Evolutionary conservation across 2,329 filamentous ascomycete species (phyloP).

Genomic region (Epichloe typhina): DNA sequence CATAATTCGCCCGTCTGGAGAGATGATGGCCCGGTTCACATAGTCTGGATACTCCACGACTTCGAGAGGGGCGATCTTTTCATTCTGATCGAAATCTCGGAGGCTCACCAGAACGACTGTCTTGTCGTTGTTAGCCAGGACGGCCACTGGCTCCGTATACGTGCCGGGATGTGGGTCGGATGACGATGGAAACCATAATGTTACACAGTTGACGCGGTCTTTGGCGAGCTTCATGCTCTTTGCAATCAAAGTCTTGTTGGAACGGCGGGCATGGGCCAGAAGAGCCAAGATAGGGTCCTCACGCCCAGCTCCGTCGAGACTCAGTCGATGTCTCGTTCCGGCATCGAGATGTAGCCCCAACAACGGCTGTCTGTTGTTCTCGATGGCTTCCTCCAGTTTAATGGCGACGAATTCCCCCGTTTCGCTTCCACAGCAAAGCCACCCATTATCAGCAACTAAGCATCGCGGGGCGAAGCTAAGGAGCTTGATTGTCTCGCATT

Average conservation of each 20-base stretch:
- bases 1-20: constrained; percentile 70
- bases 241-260: constrained; percentile 32
- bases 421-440: constrained; percentile 83
- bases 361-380: constrained; percentile 14
- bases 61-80: constrained; percentile 45
- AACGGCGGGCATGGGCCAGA: constrained; percentile 24
- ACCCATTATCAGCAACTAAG: constrained; percentile 73
- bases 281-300: constrained; percentile 23
- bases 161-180: constrained; percentile 18
- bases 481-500: constrained; percentile 59
- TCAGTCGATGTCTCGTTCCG: constrained; percentile 14
- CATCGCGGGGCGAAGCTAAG: constrained; percentile 69
- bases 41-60: constrained; percentile 64
- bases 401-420: constrained; percentile 79
- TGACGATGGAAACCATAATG: constrained; percentile 44
- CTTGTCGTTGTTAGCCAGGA: constrained; percentile 83
- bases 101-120: constrained; percentile 77
- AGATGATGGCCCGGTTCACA: constrained; percentile 91
- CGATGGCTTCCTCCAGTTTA: constrained; percentile 36
- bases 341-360: constrained; percentile 11
- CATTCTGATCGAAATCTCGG: constrained; percentile 36
- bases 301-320: constrained; percentile 19
- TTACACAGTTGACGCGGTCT: constrained; percentile 54
- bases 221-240: constrained; percentile 41
- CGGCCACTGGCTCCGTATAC: constrained; percentile 45